A percentile compares a stretch with the other conserved stretches of the same genome.
phyloP scores from a whole-genome alignment of 352 stramenopile genomes.

The Pythium vanterpoolii region DNA sequence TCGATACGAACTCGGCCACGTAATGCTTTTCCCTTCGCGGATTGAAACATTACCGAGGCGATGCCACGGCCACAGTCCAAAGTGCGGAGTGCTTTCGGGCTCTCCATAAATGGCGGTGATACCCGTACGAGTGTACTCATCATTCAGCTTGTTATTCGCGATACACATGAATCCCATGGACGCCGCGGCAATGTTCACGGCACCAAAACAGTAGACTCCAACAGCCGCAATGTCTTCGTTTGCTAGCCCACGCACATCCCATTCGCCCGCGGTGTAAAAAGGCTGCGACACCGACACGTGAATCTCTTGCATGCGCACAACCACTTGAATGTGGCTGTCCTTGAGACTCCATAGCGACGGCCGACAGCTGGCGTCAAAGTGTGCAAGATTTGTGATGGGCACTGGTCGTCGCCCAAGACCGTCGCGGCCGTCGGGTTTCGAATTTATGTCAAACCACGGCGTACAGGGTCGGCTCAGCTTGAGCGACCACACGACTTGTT shows the following conservation, averaged over 20 bases:
- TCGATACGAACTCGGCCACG: slow-evolving; percentile 1
- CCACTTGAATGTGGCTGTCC: background rate
- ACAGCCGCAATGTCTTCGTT: background rate
- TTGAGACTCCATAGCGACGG: background rate
- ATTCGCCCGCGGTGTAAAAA: background rate
- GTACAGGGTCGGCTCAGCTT: background rate
- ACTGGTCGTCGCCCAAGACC: background rate
- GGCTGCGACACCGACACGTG: background rate
- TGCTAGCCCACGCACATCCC: background rate
- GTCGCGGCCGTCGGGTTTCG: background rate
- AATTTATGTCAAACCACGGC: background rate
- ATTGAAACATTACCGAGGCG: background rate
- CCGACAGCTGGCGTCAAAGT: background rate
- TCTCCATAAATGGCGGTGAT: background rate
- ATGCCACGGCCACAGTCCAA: background rate
- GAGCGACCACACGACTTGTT: background rate
- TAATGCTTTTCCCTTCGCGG: background rate
- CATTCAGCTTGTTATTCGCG: background rate
- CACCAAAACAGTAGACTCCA: slow-evolving; percentile 1
- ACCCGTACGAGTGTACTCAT: background rate
- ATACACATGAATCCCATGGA: background rate
- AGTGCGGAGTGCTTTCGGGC: background rate
- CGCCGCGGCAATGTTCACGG: background rate
- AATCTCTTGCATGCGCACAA: slow-evolving; percentile 9
- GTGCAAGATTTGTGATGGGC: background rate